Evolutionary conservation across 805 yeast genomes (phyloP).

Genomic region (Kluyveromyces nonfermentans): DNA sequence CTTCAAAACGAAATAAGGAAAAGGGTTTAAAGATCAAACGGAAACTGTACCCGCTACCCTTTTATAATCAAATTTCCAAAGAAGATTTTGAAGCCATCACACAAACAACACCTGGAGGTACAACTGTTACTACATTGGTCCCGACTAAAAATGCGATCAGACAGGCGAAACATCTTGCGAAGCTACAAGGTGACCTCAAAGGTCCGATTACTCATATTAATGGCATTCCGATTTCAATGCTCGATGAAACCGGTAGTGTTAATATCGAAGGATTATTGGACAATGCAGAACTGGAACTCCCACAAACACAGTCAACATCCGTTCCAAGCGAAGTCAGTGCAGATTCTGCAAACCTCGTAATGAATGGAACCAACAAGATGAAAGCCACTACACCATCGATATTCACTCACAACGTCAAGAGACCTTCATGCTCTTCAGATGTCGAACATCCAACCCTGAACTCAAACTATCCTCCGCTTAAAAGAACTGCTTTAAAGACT

Average conservation of each 20-base stretch:
- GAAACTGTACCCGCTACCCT: constrained; percentile 67
- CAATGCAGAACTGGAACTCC: neutral
- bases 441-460: neutral
- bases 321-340: neutral
- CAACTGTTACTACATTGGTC: constrained; percentile 79
- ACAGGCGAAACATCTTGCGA: constrained; percentile 24
- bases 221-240: constrained; percentile 61
- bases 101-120: constrained; percentile 85
- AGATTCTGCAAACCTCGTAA: neutral
- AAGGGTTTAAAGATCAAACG: constrained; percentile 14
- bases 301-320: neutral
- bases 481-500: neutral
- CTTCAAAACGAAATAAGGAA: constrained; percentile 29
- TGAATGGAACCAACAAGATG: constrained; percentile 1
- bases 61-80: constrained; percentile 80
- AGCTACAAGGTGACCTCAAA: constrained; percentile 13
- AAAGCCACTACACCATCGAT: constrained; percentile 1
- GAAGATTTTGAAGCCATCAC: constrained; percentile 82
- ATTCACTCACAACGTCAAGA: neutral
- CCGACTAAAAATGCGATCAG: constrained; percentile 73
- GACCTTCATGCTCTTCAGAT: neutral
- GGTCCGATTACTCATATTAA: constrained; percentile 44
- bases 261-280: constrained; percentile 11
- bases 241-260: constrained; percentile 72
- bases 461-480: neutral